These are phyloP conservation scores for Xylaria intraflava DNA, from an alignment of 495 filamentous ascomycete species.

Conservation along the genomic window DNA sequence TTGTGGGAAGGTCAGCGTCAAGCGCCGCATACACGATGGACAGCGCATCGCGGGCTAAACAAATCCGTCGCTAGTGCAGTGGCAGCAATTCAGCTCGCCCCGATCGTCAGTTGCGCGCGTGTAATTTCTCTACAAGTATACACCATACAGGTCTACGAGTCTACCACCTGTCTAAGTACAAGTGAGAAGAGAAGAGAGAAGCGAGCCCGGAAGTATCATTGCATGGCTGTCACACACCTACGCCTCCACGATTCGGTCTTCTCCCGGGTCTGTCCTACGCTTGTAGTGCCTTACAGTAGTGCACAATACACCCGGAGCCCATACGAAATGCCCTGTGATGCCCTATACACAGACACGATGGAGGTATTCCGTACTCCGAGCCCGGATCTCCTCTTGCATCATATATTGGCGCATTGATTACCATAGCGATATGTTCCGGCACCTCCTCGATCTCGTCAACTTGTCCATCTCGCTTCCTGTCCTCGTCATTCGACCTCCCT, in stretches of 20 bases:
- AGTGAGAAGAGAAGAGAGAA: too few relatives aligned
- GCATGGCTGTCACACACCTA: not conserved
- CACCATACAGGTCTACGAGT: too few relatives aligned
- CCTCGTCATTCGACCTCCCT: too few relatives aligned
- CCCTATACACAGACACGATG: too few relatives aligned
- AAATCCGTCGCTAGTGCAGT: too few relatives aligned
- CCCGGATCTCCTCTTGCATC: constrained; percentile 8
- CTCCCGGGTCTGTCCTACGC: not conserved
- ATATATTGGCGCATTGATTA: constrained; percentile 1
- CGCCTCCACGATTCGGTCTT: not conserved
- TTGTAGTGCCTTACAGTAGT: not conserved
- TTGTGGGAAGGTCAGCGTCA: too few relatives aligned
- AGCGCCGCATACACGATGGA: not conserved
- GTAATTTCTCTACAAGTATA: not conserved
- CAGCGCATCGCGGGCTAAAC: not conserved
- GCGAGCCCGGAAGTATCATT: not conserved
- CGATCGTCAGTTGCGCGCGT: not conserved
- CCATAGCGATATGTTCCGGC: not conserved
- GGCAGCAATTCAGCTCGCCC: not conserved
- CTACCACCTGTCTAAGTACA: not conserved
- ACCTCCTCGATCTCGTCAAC: not conserved
- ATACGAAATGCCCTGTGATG: not conserved
- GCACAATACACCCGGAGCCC: not conserved
- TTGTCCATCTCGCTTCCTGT: too few relatives aligned
- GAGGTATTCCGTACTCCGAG: not conserved